Base-by-base conservation (phyloP, 1,139 yeast genomes). In the Taiozyma sp. region DNA sequence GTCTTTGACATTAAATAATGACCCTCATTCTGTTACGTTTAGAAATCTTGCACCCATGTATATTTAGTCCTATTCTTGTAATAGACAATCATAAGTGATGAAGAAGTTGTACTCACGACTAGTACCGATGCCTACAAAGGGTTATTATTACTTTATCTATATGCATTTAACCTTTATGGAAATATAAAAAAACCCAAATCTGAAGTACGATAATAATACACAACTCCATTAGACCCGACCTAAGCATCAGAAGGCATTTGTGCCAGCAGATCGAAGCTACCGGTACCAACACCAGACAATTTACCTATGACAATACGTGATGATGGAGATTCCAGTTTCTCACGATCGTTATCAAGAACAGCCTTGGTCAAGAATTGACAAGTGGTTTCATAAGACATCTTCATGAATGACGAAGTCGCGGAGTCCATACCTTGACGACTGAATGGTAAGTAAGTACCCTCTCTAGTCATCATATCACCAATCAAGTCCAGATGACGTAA, bases 401-500 rank as follows among this genome's bases (percentile, higher is more conserved):
- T 95, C 93, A 91, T 86, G 75, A 95, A 89, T 34, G 98, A 88
- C 12, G 98, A 92, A 2, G 98, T 91, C 24, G 95, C 84, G 2
- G 96, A 80, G 68, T 93, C 98, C 68, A 95, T 92, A 71, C 99
- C 99, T 74, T 91, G 97, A 78, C 99, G 87, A 73, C 91, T 92
- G 77, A 95, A 95, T 29, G 99, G 97, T 69, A 93, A 75, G 68
- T 92, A 95, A 4, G 95, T 82, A 65, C 99, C 99, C 73, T 93
- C 98, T 70, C 99, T 83, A 5, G 99, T 95, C 99, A 95, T 95
- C 92, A 90, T 89, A 71, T 95, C 99, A 57, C 96, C 99, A 71
- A 95, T 87, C 69, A 95, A 81, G 67, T 93, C 98, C 74, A 95
- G 82, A 74, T 95, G 99, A 70, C 99, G 91, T 49, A 83, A 75